Base-by-base conservation (phyloP, 1,284 basidiomycete species). In the Dichomitus squalens region DNA sequence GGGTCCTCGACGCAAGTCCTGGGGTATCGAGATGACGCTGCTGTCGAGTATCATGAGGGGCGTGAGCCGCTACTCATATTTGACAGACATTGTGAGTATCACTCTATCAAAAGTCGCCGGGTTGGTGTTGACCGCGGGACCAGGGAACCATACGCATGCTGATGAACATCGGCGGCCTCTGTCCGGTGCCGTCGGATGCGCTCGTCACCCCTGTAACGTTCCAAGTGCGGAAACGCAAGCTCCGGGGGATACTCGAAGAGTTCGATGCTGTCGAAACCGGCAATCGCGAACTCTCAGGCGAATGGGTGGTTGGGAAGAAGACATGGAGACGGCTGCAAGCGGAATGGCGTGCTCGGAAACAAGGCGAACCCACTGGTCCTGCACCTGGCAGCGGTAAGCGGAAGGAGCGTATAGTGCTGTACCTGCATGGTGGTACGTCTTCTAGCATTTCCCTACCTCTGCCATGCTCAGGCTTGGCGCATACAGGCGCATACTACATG, bases 171-270 rank as follows among this genome's bases (percentile, higher is more conserved):
- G 86, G 87, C 31, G 88, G 91, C 18, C 82, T 96, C 52, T 85
- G 94, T 4, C 96, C 96, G 1, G 80, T 96, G 0, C 95, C 97
- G 2, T 91, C 93, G 8, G 95, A 98, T 72, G 96, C 96, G 3
- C 81, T 98, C 47, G 92, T 98, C 47, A 98, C 96, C 1, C 96
- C 96, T 5, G 92, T 99, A 49, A 95, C 93, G 0, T 99, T 98
- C 72, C 82, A 80, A 40, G 95, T 98, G 47, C 87, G 83, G 59
- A 83, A 76, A 64, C 86, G 92, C 9, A 74, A 81, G 4, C 77
- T 97, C 36, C 83, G 86, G 27, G 94, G 94, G 3, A 86, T 96
- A 49, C 81, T 97, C 21, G 79, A 86, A 7, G 80, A 88, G 12
- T 84, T 84, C 55, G 92, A 98, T 69, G 81, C 81, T n/a, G 68